phyloP scores from a whole-genome alignment of 2,329 filamentous ascomycete genomes.

The Cercospora berteroae region DNA sequence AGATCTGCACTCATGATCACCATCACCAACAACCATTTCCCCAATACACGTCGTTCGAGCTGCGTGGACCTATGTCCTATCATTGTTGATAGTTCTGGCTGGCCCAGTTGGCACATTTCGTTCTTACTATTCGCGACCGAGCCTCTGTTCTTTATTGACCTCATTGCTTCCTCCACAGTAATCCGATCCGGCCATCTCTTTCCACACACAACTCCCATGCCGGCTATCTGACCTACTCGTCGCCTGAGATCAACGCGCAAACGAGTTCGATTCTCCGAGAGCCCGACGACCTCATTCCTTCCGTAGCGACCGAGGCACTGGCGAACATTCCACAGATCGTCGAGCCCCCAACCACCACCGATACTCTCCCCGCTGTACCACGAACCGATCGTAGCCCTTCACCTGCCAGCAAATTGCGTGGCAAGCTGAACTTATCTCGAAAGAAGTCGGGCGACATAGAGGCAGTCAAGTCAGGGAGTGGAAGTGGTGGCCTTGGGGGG shows the following conservation, averaged over 20 bases:
- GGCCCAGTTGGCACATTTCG: constrained; percentile 10
- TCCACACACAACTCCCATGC: constrained; percentile 51
- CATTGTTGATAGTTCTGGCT: constrained; percentile 11
- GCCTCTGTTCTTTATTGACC: constrained; percentile 9
- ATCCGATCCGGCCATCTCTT: constrained; percentile 31
- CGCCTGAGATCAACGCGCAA: constrained; percentile 42
- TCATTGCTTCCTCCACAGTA: constrained; percentile 19
- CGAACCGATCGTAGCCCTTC: constrained; percentile 61
- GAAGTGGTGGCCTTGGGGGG: constrained; percentile 44
- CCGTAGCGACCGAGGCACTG: constrained; percentile 32
- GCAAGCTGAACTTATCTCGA: constrained; percentile 60
- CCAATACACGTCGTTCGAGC: not conserved
- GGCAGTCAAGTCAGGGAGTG: constrained; percentile 45
- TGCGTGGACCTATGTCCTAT: not conserved
- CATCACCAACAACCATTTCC: not conserved
- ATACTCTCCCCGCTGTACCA: constrained; percentile 24
- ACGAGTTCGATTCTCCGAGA: constrained; percentile 32
- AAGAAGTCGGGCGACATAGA: constrained; percentile 48
- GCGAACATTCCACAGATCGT: constrained; percentile 38
- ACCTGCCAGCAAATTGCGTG: constrained; percentile 68
- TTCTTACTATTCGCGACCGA: not conserved
- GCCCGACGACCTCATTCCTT: constrained; percentile 13
- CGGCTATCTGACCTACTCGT: constrained; percentile 51
- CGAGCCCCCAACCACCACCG: constrained; percentile 28
- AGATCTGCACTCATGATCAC: constrained; percentile 1